Evolutionary conservation across 768 basidiomycete species (phyloP), one percentile per base, ranked within the genome.

Genomic region (Tylopilus rubrobrunneus): DNA sequence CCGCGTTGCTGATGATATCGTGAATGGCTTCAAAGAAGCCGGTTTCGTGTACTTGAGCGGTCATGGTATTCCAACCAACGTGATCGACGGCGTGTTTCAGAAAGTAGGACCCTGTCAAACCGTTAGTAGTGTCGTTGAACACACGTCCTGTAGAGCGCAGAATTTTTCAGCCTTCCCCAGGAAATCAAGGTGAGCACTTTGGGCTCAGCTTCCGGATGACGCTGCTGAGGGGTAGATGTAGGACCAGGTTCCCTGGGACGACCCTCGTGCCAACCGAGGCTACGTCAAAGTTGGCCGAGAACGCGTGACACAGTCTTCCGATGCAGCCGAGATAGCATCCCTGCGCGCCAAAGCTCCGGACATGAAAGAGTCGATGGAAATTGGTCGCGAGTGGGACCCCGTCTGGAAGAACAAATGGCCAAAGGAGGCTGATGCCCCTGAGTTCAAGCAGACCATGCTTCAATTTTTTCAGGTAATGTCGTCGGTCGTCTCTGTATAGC

Each of bases 351-450:
- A 82, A 55, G 83, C 91, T 0, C 91, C 92, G 0, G 91, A 92
- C 65, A 83, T 72, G 71, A 91, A 92, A 69, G 91, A 94, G 68
- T 76, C 83, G 8, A 91, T 94, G 84, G 92, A 95, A 68, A 92
- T 95, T 43, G 91, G 92, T 29, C 78, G 87, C 25, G 90, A 95
- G 53, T 87, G 86, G 83, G 89, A 89, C 59, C 73, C 78, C 15
- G 76, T 71, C 37, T 90, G 86, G 85, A 83, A 80, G 66, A 95
- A 95, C 66, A 78, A 78, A 58, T 94, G 92, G 92, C 91, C 88
- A 4, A 70, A 73, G 41, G 83, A 89, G 61, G 62, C 56, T 2
- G 78, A 83, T 48, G 81, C 73, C 1, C 87, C 89, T 1, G 76
- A 67, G 9, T 94, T 92, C 73, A 87, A 85, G 65, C 66, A 73